Evolutionary conservation across 305 asterid species (phyloP).

Genomic region (Ajuga reptans): DNA sequence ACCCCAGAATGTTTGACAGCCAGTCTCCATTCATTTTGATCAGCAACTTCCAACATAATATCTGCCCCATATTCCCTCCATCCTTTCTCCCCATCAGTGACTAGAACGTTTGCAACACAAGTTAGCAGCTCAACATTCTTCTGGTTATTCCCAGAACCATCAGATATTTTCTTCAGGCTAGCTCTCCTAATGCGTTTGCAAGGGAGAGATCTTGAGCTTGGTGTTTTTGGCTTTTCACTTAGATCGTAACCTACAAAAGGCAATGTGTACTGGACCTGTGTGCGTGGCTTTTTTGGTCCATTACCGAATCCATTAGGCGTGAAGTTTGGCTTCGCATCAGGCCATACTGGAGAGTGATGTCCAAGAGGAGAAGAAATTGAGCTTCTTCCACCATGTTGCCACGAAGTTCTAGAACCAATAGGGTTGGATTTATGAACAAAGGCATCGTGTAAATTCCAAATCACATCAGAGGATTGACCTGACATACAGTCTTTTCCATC

Average conservation of each 20-base stretch:
- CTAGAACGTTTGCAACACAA: conserved; percentile 68
- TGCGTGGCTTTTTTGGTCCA: conserved; percentile 90
- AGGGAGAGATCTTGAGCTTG: conserved; percentile 51
- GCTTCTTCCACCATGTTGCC: conserved; percentile 37
- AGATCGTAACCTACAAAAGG: conserved; percentile 57
- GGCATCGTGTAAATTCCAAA: conserved; percentile 36
- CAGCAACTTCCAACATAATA: conserved; percentile 62
- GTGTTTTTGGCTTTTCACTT: conserved; percentile 42
- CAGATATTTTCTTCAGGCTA: conserved; percentile 63
- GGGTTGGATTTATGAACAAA: conserved; percentile 34
- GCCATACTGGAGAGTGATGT: conserved; percentile 46
- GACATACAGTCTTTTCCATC: conserved; percentile 30
- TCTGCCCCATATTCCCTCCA: conserved; percentile 90
- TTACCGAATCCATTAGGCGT: conserved; percentile 50
- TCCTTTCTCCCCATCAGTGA: conserved; percentile 73
- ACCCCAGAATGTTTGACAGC: conserved; percentile 67
- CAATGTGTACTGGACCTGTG: conserved; percentile 80
- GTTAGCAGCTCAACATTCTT: conserved; percentile 53
- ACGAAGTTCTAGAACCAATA: conserved; percentile 34
- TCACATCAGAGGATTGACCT: conserved; percentile 37
- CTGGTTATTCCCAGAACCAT: conserved; percentile 46
- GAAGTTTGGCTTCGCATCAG: conserved; percentile 45
- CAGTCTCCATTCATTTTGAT: conserved; percentile 82
- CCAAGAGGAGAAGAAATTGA: conserved; percentile 45
- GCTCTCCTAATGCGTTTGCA: conserved; percentile 85